Evolutionary conservation across 192 early-diverging fungal species (phyloP).

Genomic region (Coemansia sp.): DNA sequence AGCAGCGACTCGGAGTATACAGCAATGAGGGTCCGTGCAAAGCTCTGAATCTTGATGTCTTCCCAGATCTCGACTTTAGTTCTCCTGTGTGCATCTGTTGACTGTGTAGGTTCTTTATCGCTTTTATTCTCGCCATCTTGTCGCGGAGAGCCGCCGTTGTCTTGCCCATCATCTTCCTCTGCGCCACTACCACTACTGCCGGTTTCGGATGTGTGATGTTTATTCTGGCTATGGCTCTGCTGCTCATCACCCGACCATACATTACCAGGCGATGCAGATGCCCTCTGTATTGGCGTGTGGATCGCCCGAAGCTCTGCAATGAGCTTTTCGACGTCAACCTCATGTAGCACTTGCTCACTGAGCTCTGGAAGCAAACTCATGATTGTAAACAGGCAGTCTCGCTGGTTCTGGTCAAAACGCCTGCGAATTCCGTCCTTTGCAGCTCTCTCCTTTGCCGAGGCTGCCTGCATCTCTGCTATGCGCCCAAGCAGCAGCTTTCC

Average conservation of each 20-base stretch:
- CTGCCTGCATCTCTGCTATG: slow-evolving; percentile 69
- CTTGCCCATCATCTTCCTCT: not conserved
- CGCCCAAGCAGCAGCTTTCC: slow-evolving; percentile 72
- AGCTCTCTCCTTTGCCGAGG: slow-evolving; percentile 61
- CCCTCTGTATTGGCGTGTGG: slow-evolving; percentile 12
- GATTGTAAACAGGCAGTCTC: slow-evolving; percentile 87
- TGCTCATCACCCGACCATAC: not conserved
- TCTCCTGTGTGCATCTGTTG: slow-evolving; percentile 27
- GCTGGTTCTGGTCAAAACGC: slow-evolving; percentile 92
- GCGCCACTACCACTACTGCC: too few species aligned
- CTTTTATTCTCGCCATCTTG: not conserved
- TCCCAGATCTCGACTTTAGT: slow-evolving; percentile 80
- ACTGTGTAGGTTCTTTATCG: not conserved
- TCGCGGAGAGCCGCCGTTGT: not conserved
- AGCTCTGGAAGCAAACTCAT: slow-evolving; percentile 77
- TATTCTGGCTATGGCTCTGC: not conserved
- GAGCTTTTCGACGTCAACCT: slow-evolving; percentile 74
- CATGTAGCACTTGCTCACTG: slow-evolving; percentile 70
- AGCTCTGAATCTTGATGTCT: slow-evolving; percentile 85
- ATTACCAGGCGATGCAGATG: not conserved
- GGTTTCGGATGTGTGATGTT: not conserved
- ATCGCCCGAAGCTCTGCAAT: slow-evolving; percentile 52
- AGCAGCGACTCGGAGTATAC: slow-evolving; percentile 87
- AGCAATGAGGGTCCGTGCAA: slow-evolving; percentile 81
- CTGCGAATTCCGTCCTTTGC: slow-evolving; percentile 67